Evolutionary conservation across 257 asterid genomes (phyloP).

Genomic region (Anisodus acutangulus): DNA sequence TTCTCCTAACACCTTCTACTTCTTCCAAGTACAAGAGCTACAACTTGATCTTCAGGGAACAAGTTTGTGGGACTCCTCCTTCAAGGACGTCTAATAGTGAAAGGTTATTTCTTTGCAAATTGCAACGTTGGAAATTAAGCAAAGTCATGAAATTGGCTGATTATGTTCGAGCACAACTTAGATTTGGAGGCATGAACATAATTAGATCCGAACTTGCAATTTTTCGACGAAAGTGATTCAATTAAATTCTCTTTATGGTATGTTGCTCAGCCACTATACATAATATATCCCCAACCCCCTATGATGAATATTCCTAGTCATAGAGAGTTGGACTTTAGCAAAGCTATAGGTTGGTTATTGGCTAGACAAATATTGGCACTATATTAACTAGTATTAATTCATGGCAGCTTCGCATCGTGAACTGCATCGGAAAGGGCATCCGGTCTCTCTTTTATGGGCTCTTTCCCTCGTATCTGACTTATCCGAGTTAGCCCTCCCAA

Average conservation of each 20-base stretch:
- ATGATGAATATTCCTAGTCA: conserved; percentile 14
- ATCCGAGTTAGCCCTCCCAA: too few relatives aligned
- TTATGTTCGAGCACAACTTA: background rate
- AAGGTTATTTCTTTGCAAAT: background rate
- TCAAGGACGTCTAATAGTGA: background rate
- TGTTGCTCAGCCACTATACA: background rate
- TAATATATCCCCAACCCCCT: background rate
- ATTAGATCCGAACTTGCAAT: background rate
- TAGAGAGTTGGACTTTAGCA: background rate
- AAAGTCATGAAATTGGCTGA: background rate
- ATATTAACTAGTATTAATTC: background rate
- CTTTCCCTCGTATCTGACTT: too few relatives aligned
- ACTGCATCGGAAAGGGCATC: too few relatives aligned
- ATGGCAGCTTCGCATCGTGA: too few relatives aligned
- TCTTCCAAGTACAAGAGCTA: background rate
- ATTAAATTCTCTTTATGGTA: background rate
- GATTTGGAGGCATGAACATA: background rate
- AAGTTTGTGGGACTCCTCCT: background rate
- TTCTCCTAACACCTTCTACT: background rate
- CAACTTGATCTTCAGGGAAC: background rate
- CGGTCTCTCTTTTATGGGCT: too few relatives aligned
- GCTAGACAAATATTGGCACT: background rate
- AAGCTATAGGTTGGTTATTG: background rate
- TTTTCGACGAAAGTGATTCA: rapidly evolving
- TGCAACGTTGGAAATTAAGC: background rate